A percentile compares a stretch with the other conserved stretches of the same genome.
phyloP scores from a whole-genome alignment of 805 yeast species.

The Isabelozyma rhagii region DNA sequence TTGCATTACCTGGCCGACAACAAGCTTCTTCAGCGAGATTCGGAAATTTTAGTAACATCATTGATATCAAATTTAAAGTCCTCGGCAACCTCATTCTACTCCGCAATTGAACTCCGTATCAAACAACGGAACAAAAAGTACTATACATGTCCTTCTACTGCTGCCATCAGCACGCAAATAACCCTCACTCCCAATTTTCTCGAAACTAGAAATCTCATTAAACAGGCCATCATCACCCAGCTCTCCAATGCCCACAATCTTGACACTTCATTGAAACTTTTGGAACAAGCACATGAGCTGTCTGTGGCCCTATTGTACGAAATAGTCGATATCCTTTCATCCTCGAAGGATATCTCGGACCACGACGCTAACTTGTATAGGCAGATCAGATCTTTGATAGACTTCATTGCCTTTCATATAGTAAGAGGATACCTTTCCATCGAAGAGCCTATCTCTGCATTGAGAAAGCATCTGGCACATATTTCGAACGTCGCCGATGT shows the following conservation, averaged over 20 bases:
- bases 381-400: slow-evolving; percentile 49
- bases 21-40: slow-evolving; percentile 16
- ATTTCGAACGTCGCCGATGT: slow-evolving; percentile 45
- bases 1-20: slow-evolving; percentile 9
- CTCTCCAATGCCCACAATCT: slow-evolving; percentile 30
- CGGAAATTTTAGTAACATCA: slow-evolving; percentile 27
- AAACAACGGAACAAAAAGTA: slow-evolving; percentile 34
- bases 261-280: slow-evolving; percentile 22
- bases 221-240: slow-evolving; percentile 33
- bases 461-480: slow-evolving; percentile 64
- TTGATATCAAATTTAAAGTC: slow-evolving; percentile 27
- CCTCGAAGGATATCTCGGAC: slow-evolving; percentile 9
- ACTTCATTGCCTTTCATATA: slow-evolving; percentile 60
- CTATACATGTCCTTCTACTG: slow-evolving; percentile 29
- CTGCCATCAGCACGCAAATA: slow-evolving; percentile 21
- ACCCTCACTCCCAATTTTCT: slow-evolving; percentile 34
- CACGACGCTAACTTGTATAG: slow-evolving; percentile 28
- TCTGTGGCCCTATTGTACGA: slow-evolving; percentile 22
- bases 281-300: slow-evolving; percentile 34
- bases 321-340: slow-evolving; percentile 2
- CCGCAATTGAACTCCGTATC: slow-evolving; percentile 26
- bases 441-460: slow-evolving; percentile 57
- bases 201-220: slow-evolving; percentile 35
- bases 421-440: slow-evolving; percentile 57
- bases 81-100: slow-evolving; percentile 31